Evolutionary conservation across 192 early-diverging fungal species (phyloP).

Genomic region (Umbelopsis sp.): DNA sequence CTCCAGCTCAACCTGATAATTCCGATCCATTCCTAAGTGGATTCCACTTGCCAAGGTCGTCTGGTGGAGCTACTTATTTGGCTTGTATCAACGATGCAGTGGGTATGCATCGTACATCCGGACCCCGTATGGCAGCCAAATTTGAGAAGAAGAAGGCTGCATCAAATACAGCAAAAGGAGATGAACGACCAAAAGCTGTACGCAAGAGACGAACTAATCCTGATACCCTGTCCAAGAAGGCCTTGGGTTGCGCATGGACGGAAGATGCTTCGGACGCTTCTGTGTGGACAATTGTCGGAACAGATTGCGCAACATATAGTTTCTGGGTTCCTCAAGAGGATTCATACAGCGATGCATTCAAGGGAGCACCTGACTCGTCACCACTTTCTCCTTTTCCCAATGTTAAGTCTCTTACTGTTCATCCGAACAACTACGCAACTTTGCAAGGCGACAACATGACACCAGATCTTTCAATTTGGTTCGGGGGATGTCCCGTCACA

Average conservation of each 20-base stretch:
- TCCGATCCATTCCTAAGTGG: not conserved
- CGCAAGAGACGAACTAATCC: conserved; percentile 43
- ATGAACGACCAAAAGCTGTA: conserved; percentile 26
- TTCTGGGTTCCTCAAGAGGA: conserved; percentile 43
- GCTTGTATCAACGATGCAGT: conserved; percentile 80
- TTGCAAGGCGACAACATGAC: conserved; percentile 71
- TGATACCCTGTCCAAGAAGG: conserved; percentile 31
- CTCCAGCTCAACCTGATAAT: conserved; percentile 18
- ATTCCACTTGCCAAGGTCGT: conserved; percentile 36
- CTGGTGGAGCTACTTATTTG: conserved; percentile 54
- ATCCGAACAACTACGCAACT: conserved; percentile 40
- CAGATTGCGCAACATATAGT: conserved; percentile 61
- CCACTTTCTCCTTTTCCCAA: conserved; percentile 38
- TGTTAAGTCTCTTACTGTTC: conserved; percentile 27
- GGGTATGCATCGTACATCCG: conserved; percentile 64
- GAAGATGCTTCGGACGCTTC: conserved; percentile 85
- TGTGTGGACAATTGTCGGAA: conserved; percentile 93
- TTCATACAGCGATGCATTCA: not conserved
- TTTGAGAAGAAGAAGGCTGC: conserved; percentile 13
- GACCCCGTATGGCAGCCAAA: conserved; percentile 35
- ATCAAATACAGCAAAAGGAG: conserved; percentile 2
- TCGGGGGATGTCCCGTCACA: conserved; percentile 60
- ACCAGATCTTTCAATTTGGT: conserved; percentile 67
- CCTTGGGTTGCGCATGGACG: conserved; percentile 47
- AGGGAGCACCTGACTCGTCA: not conserved